Base-by-base conservation (phyloP, 2,329 filamentous ascomycete species). In the Grosmannia huntii region DNA sequence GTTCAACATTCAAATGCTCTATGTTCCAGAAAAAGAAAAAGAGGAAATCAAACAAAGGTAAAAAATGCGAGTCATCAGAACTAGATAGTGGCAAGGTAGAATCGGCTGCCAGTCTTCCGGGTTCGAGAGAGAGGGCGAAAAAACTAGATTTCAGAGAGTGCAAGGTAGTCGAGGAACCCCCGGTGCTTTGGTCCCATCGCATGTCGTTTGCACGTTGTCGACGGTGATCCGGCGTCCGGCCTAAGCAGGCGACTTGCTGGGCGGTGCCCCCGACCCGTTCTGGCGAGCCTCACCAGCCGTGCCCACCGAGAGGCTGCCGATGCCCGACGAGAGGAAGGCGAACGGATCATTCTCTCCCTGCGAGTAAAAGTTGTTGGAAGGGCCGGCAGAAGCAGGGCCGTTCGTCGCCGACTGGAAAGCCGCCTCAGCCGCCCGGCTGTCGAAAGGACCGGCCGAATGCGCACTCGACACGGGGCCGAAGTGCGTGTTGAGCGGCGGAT, bases 361-460 rank as follows among this genome's bases (percentile, higher is more conserved):
- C 62, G 71, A 75, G 68, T 86, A 86, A 66, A 86, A 88, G 68
- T 83, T 83, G 73, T 88, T 89, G 49, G 86, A 84, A 38, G 86
- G 84, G 48, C 87, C 88, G 61, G 85, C 86, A 51, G 87, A 89
- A 19, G 85, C 84, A 23, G 86, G 86, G 58, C 88, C 89, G 65
- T 94, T 92, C 65, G 86, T 86, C 46, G 89, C 90, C 48, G 88
- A 89, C 69, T 89, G 89, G 77, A 99, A 99, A 28, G 94, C 92
- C 61, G 90, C 90, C 75, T 97, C 92, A 19, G 92, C 90, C 62
- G 90, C 88, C 62, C 91, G 89, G 76, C 90, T 95, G 69, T 96
- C 91, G 68, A 99, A 97, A 5, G 87, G 87, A 14, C 90, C 88
- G 49, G 87, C 87, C 27, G 88, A 87, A 72, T 94, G 90, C 65